Conservation (phyloP, 2,329 filamentous ascomycete genomes). For the Decorospora gaudefroyi region DNA sequence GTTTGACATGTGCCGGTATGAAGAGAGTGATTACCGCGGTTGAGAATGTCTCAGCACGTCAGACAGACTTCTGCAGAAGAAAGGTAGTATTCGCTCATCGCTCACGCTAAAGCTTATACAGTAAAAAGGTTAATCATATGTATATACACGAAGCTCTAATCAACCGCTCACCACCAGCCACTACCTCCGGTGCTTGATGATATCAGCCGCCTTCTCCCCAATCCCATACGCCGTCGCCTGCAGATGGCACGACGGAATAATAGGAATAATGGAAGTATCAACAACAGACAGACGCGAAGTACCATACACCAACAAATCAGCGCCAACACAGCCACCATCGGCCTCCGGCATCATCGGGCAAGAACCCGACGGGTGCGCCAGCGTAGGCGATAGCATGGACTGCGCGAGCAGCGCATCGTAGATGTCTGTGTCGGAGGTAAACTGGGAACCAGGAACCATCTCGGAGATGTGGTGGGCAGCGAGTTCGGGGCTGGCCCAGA, state of each 20-base stretch:
- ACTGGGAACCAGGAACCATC: slow-evolving; percentile 29
- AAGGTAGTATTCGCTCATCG: background rate
- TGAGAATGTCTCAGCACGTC: too few relatives aligned
- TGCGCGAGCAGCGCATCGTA: slow-evolving; percentile 25
- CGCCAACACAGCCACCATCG: slow-evolving; percentile 34
- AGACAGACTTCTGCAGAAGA: too few relatives aligned
- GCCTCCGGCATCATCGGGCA: slow-evolving; percentile 37
- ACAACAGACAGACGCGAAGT: slow-evolving; percentile 33
- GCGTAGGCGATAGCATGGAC: slow-evolving; percentile 28
- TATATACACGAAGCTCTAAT: slow-evolving; percentile 8
- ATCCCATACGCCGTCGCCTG: slow-evolving; percentile 42
- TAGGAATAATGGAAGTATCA: slow-evolving; percentile 41
- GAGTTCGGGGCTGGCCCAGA: slow-evolving; percentile 36
- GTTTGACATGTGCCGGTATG: too few relatives aligned
- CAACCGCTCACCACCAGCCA: background rate
- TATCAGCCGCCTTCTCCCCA: slow-evolving; percentile 43
- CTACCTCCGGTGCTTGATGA: slow-evolving; percentile 36
- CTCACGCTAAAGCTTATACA: background rate
- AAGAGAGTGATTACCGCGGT: too few relatives aligned
- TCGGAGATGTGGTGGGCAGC: slow-evolving; percentile 29
- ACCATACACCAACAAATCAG: slow-evolving; percentile 40
- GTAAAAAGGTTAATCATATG: background rate
- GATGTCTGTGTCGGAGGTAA: slow-evolving; percentile 31
- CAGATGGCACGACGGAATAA: slow-evolving; percentile 37
- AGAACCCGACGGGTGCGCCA: slow-evolving; percentile 40